These are phyloP conservation scores for Collybiopsis confluens DNA, from an alignment of 768 basidiomycete genomes.

Conservation along the genomic window DNA sequence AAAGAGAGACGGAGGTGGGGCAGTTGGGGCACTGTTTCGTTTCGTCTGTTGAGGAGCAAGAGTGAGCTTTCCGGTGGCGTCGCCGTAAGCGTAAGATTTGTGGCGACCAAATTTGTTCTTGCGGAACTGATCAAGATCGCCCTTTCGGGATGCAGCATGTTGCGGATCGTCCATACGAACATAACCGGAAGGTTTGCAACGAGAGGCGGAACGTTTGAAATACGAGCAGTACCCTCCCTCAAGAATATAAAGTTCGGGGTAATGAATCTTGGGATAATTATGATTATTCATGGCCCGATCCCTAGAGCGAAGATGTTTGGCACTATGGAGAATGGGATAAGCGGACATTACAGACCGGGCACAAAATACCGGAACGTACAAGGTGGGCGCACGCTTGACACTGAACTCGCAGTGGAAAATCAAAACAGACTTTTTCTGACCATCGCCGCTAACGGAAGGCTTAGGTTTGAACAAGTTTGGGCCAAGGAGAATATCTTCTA, in stretches of 20 bases:
- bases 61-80: constrained; percentile 43
- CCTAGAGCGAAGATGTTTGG: constrained; percentile 87
- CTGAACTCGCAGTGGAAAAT: constrained; percentile 99
- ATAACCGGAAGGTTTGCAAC: constrained; percentile 81
- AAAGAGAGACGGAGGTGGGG: constrained; percentile 50
- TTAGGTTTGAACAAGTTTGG: constrained; percentile 48
- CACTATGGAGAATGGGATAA: constrained; percentile 46
- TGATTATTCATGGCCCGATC: constrained; percentile 89
- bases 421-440: constrained; percentile 71
- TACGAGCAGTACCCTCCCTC: constrained; percentile 95
- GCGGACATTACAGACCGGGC: background rate
- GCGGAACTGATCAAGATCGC: constrained; percentile 90
- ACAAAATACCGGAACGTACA: constrained; percentile 41
- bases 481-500: constrained; percentile 80
- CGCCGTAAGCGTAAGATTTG: constrained; percentile 92
- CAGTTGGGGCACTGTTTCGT: constrained; percentile 61
- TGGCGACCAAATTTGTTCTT: constrained; percentile 84
- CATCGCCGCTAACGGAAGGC: constrained; percentile 73
- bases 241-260: constrained; percentile 94
- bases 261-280: constrained; percentile 87
- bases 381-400: constrained; percentile 91
- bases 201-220: constrained; percentile 60
- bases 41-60: constrained; percentile 43
- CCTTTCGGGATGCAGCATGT: constrained; percentile 73
- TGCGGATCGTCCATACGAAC: constrained; percentile 94